Evolutionary conservation across 2,329 filamentous ascomycete genomes (phyloP).

Genomic region (Mycosphaerelloides madeirae): DNA sequence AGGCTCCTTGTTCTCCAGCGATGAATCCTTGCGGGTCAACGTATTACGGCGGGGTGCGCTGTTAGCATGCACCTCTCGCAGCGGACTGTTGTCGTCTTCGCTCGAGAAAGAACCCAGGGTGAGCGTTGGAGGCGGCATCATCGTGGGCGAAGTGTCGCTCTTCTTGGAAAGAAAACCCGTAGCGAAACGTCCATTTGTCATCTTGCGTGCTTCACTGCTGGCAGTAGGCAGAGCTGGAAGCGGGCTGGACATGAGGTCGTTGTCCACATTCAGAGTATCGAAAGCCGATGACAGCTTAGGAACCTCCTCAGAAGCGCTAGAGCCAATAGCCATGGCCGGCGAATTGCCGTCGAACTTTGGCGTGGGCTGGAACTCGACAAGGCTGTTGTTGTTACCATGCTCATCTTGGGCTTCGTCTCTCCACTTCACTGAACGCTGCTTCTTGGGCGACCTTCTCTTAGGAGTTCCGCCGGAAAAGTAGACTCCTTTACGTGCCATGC

Average conservation of each 20-base stretch:
- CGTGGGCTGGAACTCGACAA: conserved; percentile 89
- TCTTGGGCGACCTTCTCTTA: conserved; percentile 60
- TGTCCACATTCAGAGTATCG: conserved; percentile 11
- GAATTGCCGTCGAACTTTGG: conserved; percentile 59
- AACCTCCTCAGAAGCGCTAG: conserved; percentile 8
- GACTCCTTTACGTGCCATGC: conserved; percentile 62
- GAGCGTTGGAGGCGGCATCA: conserved; percentile 52
- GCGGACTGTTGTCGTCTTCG: conserved; percentile 48
- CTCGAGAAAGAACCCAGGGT: conserved; percentile 58
- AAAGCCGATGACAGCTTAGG: conserved; percentile 49
- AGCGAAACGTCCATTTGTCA: conserved; percentile 64
- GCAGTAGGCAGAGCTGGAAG: conserved; percentile 56
- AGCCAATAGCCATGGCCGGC: conserved; percentile 40
- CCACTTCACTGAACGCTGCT: conserved; percentile 78
- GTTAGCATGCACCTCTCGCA: conserved; percentile 44
- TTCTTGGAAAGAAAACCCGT: conserved; percentile 74
- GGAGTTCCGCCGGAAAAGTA: conserved; percentile 63
- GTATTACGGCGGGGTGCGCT: conserved; percentile 23
- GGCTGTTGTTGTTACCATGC: conserved; percentile 67
- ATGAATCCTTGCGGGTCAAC: not conserved
- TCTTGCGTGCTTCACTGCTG: conserved; percentile 54
- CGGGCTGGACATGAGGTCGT: conserved; percentile 24
- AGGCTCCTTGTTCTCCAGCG: not conserved
- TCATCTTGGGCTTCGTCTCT: conserved; percentile 71
- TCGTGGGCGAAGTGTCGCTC: conserved; percentile 48